phyloP scores from a whole-genome alignment of 306 rosid species.

The Senna siamea region DNA sequence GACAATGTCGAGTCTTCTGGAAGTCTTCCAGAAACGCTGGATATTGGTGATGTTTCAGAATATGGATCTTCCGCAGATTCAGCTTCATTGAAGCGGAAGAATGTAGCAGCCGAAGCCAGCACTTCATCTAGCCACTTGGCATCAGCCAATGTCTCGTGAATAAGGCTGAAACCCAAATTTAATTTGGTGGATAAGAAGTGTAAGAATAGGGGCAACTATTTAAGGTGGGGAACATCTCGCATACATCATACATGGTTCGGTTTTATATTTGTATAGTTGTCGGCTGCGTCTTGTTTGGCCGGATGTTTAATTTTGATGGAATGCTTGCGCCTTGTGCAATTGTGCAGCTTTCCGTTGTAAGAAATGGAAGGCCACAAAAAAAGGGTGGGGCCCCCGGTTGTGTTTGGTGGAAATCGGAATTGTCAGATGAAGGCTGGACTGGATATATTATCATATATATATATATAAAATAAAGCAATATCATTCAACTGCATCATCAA shows the following conservation, averaged over 20 bases:
- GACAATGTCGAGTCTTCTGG: slow-evolving; percentile 54
- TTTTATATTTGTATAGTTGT: slow-evolving; percentile 48
- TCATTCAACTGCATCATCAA: too few relatives aligned
- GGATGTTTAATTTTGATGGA: slow-evolving; percentile 37
- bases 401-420: too few relatives aligned
- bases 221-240: background rate
- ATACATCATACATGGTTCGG: slow-evolving; percentile 4
- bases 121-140: slow-evolving; percentile 49
- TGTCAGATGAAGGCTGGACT: too few relatives aligned
- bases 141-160: slow-evolving; percentile 40
- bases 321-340: slow-evolving; percentile 33
- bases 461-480: too few relatives aligned
- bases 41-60: slow-evolving; percentile 81
- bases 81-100: slow-evolving; percentile 59
- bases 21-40: slow-evolving; percentile 79
- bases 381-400: too few relatives aligned
- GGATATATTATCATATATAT: too few relatives aligned
- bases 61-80: slow-evolving; percentile 47
- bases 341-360: slow-evolving; percentile 30
- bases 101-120: slow-evolving; percentile 55
- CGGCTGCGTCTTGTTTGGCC: slow-evolving; percentile 36
- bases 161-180: slow-evolving; percentile 41
- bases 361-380: background rate
- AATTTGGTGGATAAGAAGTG: slow-evolving; percentile 47
- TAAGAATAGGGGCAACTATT: slow-evolving; percentile 42